Base-by-base conservation (phyloP, 202 grass and related monocot species). In the Digitaria exilis region DNA sequence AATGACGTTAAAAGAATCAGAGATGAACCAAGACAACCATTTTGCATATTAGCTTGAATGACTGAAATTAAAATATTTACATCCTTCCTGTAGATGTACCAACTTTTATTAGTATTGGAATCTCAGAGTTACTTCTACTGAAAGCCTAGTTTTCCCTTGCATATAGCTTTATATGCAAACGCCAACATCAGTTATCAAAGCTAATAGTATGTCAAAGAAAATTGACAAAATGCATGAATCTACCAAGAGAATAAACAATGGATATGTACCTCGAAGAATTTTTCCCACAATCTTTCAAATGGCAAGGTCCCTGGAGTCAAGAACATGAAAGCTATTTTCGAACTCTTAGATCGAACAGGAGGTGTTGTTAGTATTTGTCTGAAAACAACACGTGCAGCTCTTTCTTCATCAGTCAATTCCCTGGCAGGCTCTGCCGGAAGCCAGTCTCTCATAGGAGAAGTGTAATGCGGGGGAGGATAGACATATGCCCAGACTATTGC, bases 321-420 rank as follows among this genome's bases (percentile, higher is more conserved):
- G 85, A 93, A 93, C 91, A 93, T 86, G 85, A 93, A 93, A 80
- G 91, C 91, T 22, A 93, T 88, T 55, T 93, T 93, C 0, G 69
- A 77, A 28, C 56, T 77, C 69, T 48, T 85, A 6, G 91, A 86
- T 16, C 14, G 60, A 51, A 73, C 41, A 31, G 85, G 37, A 21
- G 88, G 88, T 22, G 80, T 67, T 12, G 82, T 44, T 15, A 93
- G 85, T 16, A 93, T 88, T 35, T 93, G 74, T 70, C 70, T 86
- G 67, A 88, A 85, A 34, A 93, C 88, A 12, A 86, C 85, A 9
- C 37, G 82, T 0, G 85, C 73, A 13, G 79, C 88, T 48, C 88
- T 67, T 85, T 93, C 88, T 2, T 90, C 69, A 54, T 93, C 91
- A 39, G 91, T 90, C 15, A 88, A 50, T 80, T 90, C 82, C 85